These are phyloP conservation scores for Penicillium riverlandense DNA, from an alignment of 495 filamentous ascomycete species.

Conservation along the genomic window DNA sequence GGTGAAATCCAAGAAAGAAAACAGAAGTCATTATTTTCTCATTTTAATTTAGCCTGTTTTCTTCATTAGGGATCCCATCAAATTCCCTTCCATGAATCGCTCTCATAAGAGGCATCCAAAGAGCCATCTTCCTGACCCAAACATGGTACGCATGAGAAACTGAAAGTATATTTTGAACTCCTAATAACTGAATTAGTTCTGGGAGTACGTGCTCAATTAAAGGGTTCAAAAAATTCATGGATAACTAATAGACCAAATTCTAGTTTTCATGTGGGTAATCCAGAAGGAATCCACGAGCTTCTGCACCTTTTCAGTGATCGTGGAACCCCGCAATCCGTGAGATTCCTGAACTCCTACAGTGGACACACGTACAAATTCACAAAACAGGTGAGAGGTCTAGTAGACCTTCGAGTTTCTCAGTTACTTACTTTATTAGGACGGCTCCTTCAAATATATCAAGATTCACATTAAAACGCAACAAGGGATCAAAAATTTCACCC, in stretches of 20 bases:
- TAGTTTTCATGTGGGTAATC: slow-evolving; percentile 51
- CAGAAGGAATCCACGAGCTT: slow-evolving; percentile 55
- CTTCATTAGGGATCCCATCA: slow-evolving; percentile 49
- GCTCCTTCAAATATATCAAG: slow-evolving; percentile 55
- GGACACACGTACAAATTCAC: slow-evolving; percentile 63
- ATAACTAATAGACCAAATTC: slow-evolving; percentile 19
- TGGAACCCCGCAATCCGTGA: slow-evolving; percentile 52
- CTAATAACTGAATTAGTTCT: slow-evolving; percentile 16
- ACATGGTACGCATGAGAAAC: slow-evolving; percentile 27
- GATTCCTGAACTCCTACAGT: slow-evolving; percentile 58
- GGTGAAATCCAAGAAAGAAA: neutral
- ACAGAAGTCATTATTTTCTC: neutral
- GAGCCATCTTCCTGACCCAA: slow-evolving; percentile 41
- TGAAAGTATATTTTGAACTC: neutral
- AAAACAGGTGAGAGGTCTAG: slow-evolving; percentile 36
- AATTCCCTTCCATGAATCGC: slow-evolving; percentile 49
- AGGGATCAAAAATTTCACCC: slow-evolving; percentile 50
- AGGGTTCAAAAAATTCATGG: slow-evolving; percentile 43
- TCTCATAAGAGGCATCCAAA: slow-evolving; percentile 44
- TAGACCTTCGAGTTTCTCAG: slow-evolving; percentile 3
- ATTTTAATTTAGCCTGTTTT: slow-evolving; percentile 30
- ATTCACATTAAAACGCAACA: slow-evolving; percentile 62
- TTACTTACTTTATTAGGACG: slow-evolving; percentile 36
- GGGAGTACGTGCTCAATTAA: slow-evolving; percentile 44
- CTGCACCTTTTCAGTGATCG: slow-evolving; percentile 61